Conservation (phyloP, 164 flowering plant genomes). For the Annona squamosa region DNA sequence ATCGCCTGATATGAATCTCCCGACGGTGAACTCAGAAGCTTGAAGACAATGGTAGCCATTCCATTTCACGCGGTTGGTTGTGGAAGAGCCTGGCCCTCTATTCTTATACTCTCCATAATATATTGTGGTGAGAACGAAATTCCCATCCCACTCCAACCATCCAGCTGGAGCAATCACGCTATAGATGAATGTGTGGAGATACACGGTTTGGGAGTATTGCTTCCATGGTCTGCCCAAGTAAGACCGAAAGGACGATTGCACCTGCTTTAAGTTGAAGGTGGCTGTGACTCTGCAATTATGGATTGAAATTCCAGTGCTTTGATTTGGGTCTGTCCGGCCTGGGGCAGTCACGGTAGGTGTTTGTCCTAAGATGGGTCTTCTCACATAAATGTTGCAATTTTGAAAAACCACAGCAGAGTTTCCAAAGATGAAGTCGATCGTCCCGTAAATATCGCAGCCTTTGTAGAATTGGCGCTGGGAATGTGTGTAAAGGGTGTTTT, state of each 20-base stretch:
- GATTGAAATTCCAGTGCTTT: slow-evolving; percentile 6
- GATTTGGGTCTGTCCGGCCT: slow-evolving; percentile 5
- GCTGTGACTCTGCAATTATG: slow-evolving; percentile 5
- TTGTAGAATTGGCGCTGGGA: slow-evolving; percentile 48
- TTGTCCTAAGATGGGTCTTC: slow-evolving; percentile 32
- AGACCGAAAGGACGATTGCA: not conserved
- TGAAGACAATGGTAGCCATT: slow-evolving; percentile 22
- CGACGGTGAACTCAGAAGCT: slow-evolving; percentile 24
- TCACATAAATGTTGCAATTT: slow-evolving; percentile 40
- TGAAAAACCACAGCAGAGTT: slow-evolving; percentile 49
- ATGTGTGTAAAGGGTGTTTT: slow-evolving; percentile 47
- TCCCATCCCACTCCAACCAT: slow-evolving; percentile 31
- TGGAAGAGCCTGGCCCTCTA: slow-evolving; percentile 29
- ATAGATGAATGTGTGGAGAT: slow-evolving; percentile 26
- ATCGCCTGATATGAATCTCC: slow-evolving; percentile 20
- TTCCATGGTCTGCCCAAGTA: slow-evolving; percentile 47
- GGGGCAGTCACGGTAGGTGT: slow-evolving; percentile 30
- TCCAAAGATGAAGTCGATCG: slow-evolving; percentile 55
- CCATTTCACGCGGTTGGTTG: slow-evolving; percentile 28
- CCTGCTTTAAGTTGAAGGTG: slow-evolving; percentile 1
- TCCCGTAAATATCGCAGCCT: slow-evolving; percentile 42
- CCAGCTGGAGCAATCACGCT: slow-evolving; percentile 34
- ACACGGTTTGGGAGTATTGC: slow-evolving; percentile 42
- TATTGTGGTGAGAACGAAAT: slow-evolving; percentile 24
- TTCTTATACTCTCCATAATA: slow-evolving; percentile 34